Conservation (phyloP, 2,329 filamentous ascomycete species). For the Fusarium sulawesiense region DNA sequence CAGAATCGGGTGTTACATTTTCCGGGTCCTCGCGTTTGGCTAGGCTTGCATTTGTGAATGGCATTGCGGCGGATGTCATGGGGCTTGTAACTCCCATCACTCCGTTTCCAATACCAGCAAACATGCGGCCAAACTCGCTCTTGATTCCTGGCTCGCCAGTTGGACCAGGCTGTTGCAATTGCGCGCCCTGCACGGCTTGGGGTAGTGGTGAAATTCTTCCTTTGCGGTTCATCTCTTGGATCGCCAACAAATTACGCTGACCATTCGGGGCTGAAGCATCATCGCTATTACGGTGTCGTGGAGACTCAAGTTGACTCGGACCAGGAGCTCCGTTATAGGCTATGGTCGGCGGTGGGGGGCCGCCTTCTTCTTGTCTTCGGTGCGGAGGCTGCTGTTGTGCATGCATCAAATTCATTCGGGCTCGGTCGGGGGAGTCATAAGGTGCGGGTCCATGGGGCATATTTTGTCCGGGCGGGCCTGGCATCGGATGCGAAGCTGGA, state of each 20-base stretch:
- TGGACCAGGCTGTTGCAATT: constrained; percentile 81
- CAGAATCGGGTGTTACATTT: constrained; percentile 57
- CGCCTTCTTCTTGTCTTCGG: constrained; percentile 61
- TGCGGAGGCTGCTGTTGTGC: constrained; percentile 54
- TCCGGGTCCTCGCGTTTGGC: constrained; percentile 66
- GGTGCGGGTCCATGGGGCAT: constrained; percentile 46
- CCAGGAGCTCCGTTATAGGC: constrained; percentile 60
- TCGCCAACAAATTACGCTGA: constrained; percentile 76
- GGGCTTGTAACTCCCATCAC: constrained; percentile 66
- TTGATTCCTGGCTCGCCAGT: constrained; percentile 90
- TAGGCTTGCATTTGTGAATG: constrained; percentile 59
- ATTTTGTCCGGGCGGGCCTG: constrained; percentile 47
- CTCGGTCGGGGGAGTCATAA: constrained; percentile 65
- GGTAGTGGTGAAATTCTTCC: constrained; percentile 89
- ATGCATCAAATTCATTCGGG: constrained; percentile 54
- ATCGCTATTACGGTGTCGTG: constrained; percentile 55
- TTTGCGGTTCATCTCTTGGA: constrained; percentile 83
- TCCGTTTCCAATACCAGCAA: constrained; percentile 83
- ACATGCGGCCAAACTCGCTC: constrained; percentile 94
- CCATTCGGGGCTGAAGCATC: constrained; percentile 65
- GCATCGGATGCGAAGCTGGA: constrained; percentile 53
- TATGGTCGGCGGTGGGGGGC: constrained; percentile 61
- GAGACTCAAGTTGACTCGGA: constrained; percentile 55
- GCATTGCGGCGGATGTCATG: constrained; percentile 56
- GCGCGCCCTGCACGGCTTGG: constrained; percentile 92